Base-by-base conservation (phyloP, 2,329 filamentous ascomycete species). In the Aureobasidium lini region DNA sequence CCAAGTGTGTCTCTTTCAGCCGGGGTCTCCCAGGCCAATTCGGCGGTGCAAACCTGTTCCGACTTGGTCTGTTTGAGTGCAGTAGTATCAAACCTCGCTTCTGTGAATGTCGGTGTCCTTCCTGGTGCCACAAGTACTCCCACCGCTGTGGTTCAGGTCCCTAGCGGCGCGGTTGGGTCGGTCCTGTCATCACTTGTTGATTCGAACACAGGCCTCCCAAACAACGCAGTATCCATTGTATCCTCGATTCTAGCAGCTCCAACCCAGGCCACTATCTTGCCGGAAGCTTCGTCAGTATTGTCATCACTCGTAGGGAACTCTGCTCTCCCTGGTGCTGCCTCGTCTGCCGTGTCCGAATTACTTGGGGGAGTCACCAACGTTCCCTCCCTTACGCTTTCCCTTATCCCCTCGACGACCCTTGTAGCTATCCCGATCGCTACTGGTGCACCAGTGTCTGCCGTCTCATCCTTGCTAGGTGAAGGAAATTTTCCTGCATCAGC, bases 1-100 rank as follows among this genome's bases (percentile, higher is more conserved):
- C 18, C 48, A 8, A 36, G 32, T 36, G 34, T 10, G 13, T 13
- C 16, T 23, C 6, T 39, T n/a, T 36, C 31, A 6, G 34, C 31
- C 15, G 34, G 48, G 7, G 34, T 11, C 15, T 71, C 79, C 23
- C 71, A 79, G 18, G 73, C 73, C 6, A 77, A 77, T 2, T 54
- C 79, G 37, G 37, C 6, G 15, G 81, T 79, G 8, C 5, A 13
- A 31, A 37, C 48, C 16, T 52, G 48, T 15, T 39, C 32, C 16
- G 48, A 52, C 39, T 11, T 36, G 23, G 15, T 52, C 15, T 52
- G 48, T n/a, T 28, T 52, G 28, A 28, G 34, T 11, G 48, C 48
- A n/a, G 15, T 32, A 9, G 48, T 32, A n/a, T 16, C 15, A 11
- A 36, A 23, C 15, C n/a, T 39, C 6, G 31, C 31, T 11, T 37